phyloP scores from a whole-genome alignment of 2,329 filamentous ascomycete species.

The Nothomitra cinnamomea region DNA sequence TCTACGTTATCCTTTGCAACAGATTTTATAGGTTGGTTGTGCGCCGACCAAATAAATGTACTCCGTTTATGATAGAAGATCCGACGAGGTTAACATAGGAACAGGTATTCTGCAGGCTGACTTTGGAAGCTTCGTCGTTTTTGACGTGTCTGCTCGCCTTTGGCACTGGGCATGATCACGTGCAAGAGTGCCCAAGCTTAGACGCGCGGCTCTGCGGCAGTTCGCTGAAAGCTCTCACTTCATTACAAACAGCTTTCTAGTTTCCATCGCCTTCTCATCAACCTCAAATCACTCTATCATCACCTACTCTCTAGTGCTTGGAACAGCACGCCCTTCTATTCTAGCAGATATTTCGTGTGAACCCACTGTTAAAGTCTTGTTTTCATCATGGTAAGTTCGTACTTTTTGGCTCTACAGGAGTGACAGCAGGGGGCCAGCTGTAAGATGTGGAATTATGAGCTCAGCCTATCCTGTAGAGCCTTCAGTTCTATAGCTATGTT shows the following conservation, averaged over 20 bases:
- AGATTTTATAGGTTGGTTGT: not conserved
- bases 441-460: no score
- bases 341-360: not conserved
- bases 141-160: conserved; percentile 1
- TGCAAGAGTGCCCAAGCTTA: not conserved
- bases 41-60: not conserved
- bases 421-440: no score
- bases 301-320: not conserved
- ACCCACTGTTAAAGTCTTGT: not conserved
- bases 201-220: not conserved
- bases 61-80: not conserved
- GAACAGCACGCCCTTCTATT: no score
- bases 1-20: not conserved
- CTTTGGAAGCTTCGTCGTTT: not conserved
- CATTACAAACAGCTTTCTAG: not conserved
- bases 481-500: no score
- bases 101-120: not conserved
- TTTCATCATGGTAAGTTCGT: not conserved
- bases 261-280: not conserved
- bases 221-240: not conserved
- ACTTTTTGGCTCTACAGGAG: no score
- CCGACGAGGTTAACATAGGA: not conserved
- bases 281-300: not conserved
- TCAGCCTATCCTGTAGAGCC: no score
- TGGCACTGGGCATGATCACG: not conserved